Evolutionary conservation across 352 stramenopile species (phyloP), one percentile per base, ranked within the genome.

Genomic region (Globisporangium cystogenes): DNA sequence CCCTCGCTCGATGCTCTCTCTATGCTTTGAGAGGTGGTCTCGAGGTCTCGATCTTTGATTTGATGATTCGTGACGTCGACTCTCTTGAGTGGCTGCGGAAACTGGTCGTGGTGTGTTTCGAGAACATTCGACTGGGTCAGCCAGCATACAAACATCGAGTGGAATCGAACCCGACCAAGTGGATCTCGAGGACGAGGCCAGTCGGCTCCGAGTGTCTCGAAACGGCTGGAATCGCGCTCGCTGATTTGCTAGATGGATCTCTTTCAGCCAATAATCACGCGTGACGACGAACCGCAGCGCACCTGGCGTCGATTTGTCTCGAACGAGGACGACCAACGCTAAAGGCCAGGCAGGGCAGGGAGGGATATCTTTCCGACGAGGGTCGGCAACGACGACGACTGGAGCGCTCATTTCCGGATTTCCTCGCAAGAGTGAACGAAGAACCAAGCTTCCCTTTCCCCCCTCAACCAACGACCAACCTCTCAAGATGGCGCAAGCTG

Each of bases 401-500:
- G 7, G 7, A 36, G 31, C 7, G 31, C 11, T 37, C 33, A 37
- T 37, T 37, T 37, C 33, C 33, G 33, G 11, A 37, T 37, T 37
- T 37, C 33, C 33, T 37, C 33, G 33, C 33, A 37, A 37, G 33
- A 37, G 33, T 16, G 33, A 37, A 37, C 41, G 48, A 62, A 57
- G 26, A 54, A 49, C 53, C n/a, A 48, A 8, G 40, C 18, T 31
- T n/a, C n/a, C n/a, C n/a, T n/a, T n/a, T n/a, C n/a, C n/a, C n/a
- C n/a, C n/a, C 21, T n/a, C 29, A 26, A 39, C 50, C 27, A 62
- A 57, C 37, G 43, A 31, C 20, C 43, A 40, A 51, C 42, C 27
- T 44, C n/a, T 44, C 40, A 66, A 66, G 59, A 66, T 66, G 59
- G 59, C 59, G 55, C 59, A 66, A 47, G 54, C 59, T 63, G 59